phyloP scores from a whole-genome alignment of 73 alveolate genomes.

The Paramecium bursaria region DNA sequence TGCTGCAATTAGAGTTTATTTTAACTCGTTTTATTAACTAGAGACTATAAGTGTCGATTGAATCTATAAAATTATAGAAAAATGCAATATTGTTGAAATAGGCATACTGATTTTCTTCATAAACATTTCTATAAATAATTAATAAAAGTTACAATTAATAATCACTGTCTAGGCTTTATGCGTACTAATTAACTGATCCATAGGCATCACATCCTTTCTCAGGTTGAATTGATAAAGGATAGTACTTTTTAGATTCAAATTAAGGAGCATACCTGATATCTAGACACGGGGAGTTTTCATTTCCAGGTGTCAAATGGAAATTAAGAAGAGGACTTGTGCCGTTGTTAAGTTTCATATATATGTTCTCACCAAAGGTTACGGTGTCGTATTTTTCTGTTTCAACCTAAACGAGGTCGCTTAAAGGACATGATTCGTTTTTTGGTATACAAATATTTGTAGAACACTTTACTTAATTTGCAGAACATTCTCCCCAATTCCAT shows the following conservation, averaged over 20 bases:
- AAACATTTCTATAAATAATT: too few species aligned
- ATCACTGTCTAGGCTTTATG: conserved; percentile 32
- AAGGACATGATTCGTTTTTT: background rate
- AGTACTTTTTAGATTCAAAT: conserved; percentile 24
- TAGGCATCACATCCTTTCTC: conserved; percentile 54
- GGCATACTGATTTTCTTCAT: conserved; percentile 21
- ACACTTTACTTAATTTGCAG: conserved; percentile 1
- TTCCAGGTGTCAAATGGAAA: conserved; percentile 32
- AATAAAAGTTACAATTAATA: too few species aligned
- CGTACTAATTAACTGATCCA: background rate
- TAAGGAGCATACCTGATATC: background rate
- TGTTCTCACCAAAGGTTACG: conserved; percentile 17
- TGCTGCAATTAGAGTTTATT: conserved; percentile 6
- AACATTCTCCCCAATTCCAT: conserved; percentile 56
- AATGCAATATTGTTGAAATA: background rate
- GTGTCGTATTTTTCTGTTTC: conserved; percentile 28
- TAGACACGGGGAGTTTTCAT: background rate
- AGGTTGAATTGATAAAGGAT: conserved; percentile 31
- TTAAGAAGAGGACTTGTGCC: conserved; percentile 18
- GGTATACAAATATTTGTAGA: background rate
- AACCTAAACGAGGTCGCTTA: background rate
- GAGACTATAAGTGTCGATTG: conserved; percentile 8
- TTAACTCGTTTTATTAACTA: background rate
- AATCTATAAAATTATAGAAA: conserved; percentile 28
- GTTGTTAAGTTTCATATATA: conserved; percentile 14